A percentile compares a stretch with the other conserved stretches of the same genome.
Conservation (phyloP, 2,329 filamentous ascomycete genomes). For the Fusarium fujikuroi region DNA sequence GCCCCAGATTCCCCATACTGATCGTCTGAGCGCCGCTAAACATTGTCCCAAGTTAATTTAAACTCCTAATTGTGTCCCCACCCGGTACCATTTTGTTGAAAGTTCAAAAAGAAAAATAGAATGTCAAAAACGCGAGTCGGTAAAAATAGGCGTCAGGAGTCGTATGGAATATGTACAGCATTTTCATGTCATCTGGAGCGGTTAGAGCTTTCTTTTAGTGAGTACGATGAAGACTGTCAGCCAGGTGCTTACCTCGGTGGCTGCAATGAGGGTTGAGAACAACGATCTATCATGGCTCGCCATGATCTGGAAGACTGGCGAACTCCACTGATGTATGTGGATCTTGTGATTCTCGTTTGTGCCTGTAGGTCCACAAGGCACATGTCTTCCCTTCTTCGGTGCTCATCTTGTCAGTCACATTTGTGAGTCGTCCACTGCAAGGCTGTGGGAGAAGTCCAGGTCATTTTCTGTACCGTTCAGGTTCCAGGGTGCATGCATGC, state of each 20-base stretch:
- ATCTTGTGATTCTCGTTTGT: not conserved
- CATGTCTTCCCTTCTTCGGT: not conserved
- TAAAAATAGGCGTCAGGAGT: not conserved
- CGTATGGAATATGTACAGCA: not conserved
- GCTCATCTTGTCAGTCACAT: constrained; percentile 27
- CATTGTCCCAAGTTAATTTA: constrained; percentile 24
- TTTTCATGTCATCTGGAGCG: not conserved
- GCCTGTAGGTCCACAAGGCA: not conserved
- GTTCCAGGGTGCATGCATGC: constrained; percentile 41
- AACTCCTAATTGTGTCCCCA: constrained; percentile 15
- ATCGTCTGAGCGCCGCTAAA: constrained; percentile 14
- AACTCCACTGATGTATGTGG: not conserved
- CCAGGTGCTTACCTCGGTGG: not conserved
- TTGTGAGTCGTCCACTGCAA: constrained; percentile 42
- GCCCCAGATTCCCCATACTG: constrained; percentile 4
- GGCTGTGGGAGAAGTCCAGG: constrained; percentile 38
- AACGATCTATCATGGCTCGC: not conserved
- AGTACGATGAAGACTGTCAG: not conserved
- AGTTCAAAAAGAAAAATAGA: constrained; percentile 8
- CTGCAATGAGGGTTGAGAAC: not conserved
- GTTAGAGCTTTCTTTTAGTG: not conserved
- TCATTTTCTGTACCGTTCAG: constrained; percentile 35
- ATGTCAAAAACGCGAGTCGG: constrained; percentile 15
- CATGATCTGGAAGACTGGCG: not conserved
- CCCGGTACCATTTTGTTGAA: not conserved